These are phyloP conservation scores for Pontederia paniculata DNA, from an alignment of 176 grass and related monocot species.

Conservation along the genomic window DNA sequence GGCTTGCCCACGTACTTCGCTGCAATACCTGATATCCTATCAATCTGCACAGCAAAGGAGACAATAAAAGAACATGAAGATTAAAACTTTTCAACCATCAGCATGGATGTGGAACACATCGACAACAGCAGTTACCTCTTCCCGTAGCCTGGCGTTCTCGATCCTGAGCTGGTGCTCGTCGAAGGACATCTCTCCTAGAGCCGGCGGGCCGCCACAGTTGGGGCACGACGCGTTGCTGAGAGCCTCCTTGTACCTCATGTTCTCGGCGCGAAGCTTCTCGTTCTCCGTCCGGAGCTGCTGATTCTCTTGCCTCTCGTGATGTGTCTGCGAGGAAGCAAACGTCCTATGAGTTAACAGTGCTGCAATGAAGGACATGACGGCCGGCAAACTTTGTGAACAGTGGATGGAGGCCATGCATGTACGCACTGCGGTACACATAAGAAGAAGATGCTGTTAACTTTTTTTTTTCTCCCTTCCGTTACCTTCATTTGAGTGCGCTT, in stretches of 20 bases:
- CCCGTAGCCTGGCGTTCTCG: conserved; percentile 69
- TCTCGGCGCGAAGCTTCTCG: conserved; percentile 67
- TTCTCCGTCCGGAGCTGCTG: conserved; percentile 52
- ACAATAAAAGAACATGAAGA: neutral
- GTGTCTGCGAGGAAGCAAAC: conserved; percentile 29
- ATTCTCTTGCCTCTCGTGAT: conserved; percentile 78
- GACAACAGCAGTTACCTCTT: conserved; percentile 30
- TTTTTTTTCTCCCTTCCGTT: neutral
- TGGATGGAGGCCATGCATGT: neutral
- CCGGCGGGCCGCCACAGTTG: conserved; percentile 65
- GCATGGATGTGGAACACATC: neutral
- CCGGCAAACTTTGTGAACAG: too few relatives aligned
- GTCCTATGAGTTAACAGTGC: too few relatives aligned
- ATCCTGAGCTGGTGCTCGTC: conserved; percentile 77
- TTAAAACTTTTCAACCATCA: neutral
- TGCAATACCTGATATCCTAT: conserved; percentile 71
- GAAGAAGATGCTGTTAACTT: too few relatives aligned
- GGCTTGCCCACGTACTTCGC: conserved; percentile 91
- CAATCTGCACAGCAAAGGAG: conserved; percentile 26
- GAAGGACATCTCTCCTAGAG: conserved; percentile 77
- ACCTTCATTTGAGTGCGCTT: conserved; percentile 98
- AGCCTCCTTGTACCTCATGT: conserved; percentile 67
- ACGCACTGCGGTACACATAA: neutral
- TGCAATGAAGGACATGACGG: too few relatives aligned
- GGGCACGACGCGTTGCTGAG: conserved; percentile 64